A percentile compares a stretch with the other conserved stretches of the same genome.
These are phyloP conservation scores for Flaveria brownii DNA, from an alignment of 129 eudicot species.

Conservation along the genomic window DNA sequence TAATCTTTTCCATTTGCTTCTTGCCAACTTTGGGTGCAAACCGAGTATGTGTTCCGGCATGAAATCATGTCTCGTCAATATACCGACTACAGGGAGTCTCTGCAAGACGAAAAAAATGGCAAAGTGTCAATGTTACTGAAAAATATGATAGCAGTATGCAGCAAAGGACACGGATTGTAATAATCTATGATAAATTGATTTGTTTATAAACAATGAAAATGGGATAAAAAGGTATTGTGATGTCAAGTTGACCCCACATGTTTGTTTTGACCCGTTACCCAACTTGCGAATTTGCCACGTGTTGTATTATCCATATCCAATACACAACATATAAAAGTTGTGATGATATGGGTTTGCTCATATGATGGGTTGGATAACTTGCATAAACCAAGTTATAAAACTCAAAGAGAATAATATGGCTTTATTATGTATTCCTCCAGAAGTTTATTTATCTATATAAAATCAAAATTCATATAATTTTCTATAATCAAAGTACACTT, in stretches of 20 bases:
- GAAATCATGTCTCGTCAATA: constrained; percentile 94
- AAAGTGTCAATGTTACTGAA: not conserved
- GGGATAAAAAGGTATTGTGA: not conserved
- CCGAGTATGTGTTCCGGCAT: constrained; percentile 86
- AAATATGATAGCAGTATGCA: not conserved
- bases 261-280: not conserved
- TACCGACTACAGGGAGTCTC: constrained; percentile 85
- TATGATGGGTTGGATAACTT: not conserved
- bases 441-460: too few species aligned
- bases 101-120: constrained; percentile 30
- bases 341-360: not conserved
- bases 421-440: not conserved
- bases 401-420: too few species aligned
- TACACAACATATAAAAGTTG: not conserved
- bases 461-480: not conserved
- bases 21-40: constrained; percentile 61
- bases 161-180: not conserved
- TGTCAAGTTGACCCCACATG: not conserved
- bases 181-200: not conserved
- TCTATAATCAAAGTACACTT: not conserved
- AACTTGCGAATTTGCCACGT: not conserved
- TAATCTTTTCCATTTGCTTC: constrained; percentile 72
- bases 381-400: not conserved
- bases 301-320: not conserved
- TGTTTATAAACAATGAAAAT: not conserved